phyloP scores from a whole-genome alignment of 1,139 yeast species.

The Lizanozyma gosingica region DNA sequence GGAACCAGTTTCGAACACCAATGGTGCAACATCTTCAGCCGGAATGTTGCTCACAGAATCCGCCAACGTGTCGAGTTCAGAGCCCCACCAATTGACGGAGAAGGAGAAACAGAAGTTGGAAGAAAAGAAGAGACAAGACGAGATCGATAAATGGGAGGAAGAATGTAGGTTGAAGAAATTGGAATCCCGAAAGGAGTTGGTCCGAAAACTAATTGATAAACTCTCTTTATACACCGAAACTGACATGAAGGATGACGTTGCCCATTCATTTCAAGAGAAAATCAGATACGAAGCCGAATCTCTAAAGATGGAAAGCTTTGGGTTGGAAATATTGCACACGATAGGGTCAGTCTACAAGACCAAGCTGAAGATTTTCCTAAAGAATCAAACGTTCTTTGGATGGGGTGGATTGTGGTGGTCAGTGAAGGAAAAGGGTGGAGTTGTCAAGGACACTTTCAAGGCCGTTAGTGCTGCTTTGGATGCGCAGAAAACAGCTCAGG shows the following conservation, averaged over 20 bases:
- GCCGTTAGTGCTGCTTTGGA: slow-evolving; percentile 82
- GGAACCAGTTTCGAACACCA: background rate
- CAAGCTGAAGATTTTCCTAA: slow-evolving; percentile 52
- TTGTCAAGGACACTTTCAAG: slow-evolving; percentile 77
- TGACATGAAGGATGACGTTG: slow-evolving; percentile 60
- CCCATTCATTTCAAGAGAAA: slow-evolving; percentile 59
- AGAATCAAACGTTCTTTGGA: slow-evolving; percentile 60
- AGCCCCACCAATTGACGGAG: slow-evolving; percentile 13
- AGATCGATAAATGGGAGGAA: slow-evolving; percentile 69
- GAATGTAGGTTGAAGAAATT: slow-evolving; percentile 66
- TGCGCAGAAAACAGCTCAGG: slow-evolving; percentile 85
- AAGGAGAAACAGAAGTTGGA: slow-evolving; percentile 37
- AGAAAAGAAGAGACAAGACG: slow-evolving; percentile 44
- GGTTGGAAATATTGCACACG: slow-evolving; percentile 80
- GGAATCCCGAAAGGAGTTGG: slow-evolving; percentile 60
- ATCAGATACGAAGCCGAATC: slow-evolving; percentile 78
- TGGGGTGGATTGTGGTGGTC: slow-evolving; percentile 80
- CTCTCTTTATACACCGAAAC: slow-evolving; percentile 80
- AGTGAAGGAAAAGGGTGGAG: slow-evolving; percentile 80
- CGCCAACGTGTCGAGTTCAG: slow-evolving; percentile 14
- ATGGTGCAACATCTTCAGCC: slow-evolving; percentile 12
- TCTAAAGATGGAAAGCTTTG: slow-evolving; percentile 89
- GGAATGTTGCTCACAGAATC: slow-evolving; percentile 14
- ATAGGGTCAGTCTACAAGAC: slow-evolving; percentile 71
- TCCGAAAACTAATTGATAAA: slow-evolving; percentile 55